Evolutionary conservation across 1,139 yeast genomes (phyloP).

Genomic region (Candida mesenterica): DNA sequence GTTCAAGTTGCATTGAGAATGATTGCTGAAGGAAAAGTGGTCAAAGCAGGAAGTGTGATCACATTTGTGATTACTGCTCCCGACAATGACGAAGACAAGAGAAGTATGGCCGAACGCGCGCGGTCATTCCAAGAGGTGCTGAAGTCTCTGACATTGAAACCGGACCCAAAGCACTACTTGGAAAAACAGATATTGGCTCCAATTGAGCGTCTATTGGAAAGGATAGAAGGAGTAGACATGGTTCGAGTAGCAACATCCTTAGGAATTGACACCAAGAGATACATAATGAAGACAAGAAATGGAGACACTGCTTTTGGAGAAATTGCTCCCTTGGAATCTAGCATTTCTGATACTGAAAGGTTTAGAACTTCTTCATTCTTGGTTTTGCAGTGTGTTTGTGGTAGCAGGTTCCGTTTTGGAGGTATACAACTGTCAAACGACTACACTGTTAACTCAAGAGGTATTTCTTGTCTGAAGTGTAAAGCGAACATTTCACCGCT

Average conservation of each 20-base stretch:
- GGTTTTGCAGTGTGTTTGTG: conserved; percentile 63
- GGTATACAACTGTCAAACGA: conserved; percentile 67
- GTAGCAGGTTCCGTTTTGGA: conserved; percentile 59
- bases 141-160: conserved; percentile 51
- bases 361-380: conserved; percentile 65
- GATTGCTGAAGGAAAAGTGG: conserved; percentile 75
- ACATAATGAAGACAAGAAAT: conserved; percentile 45
- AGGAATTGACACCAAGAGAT: conserved; percentile 73
- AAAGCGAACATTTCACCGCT: conserved; percentile 48
- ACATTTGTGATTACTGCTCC: conserved; percentile 73
- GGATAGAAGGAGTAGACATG: conserved; percentile 84
- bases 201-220: conserved; percentile 80
- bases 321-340: conserved; percentile 76
- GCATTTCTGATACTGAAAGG: conserved; percentile 77
- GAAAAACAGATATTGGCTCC: conserved; percentile 92
- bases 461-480: conserved; percentile 71
- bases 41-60: conserved; percentile 87
- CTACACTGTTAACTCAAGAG: conserved; percentile 61
- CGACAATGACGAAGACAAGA: conserved; percentile 33
- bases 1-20: conserved; percentile 89
- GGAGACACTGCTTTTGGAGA: conserved; percentile 36
- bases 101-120: conserved; percentile 70
- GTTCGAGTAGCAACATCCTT: conserved; percentile 72
- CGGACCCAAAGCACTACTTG: conserved; percentile 78
- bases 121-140: conserved; percentile 73